Conservation (phyloP, 495 filamentous ascomycete species). For the Aspergillus affinis region DNA sequence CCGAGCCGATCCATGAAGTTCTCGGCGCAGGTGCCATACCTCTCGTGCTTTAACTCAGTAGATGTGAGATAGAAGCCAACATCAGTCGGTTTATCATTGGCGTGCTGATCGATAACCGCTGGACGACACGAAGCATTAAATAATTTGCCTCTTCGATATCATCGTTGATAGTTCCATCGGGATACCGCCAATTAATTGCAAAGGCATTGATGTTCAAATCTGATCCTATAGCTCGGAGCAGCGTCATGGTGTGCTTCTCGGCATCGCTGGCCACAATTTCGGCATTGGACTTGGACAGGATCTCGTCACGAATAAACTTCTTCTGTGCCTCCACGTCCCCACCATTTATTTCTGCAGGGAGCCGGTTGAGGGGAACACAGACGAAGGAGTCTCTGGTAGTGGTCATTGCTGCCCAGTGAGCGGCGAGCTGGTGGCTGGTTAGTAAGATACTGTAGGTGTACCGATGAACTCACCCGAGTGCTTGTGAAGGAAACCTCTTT, state of each 20-base stretch:
- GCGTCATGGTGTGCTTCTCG: constrained; percentile 15
- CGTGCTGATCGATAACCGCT: constrained; percentile 35
- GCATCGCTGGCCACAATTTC: constrained; percentile 34
- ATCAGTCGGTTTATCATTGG: constrained; percentile 33
- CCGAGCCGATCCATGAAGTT: constrained; percentile 41
- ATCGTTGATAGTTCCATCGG: constrained; percentile 35
- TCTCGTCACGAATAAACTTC: no score
- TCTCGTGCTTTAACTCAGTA: constrained; percentile 31
- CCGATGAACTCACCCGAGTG: constrained; percentile 29
- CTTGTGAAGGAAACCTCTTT: constrained; percentile 36
- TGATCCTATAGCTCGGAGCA: constrained; percentile 39
- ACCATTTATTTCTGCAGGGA: no score
- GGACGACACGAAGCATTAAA: constrained; percentile 40
- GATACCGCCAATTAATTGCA: constrained; percentile 32
- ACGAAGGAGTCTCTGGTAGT: constrained; percentile 27
- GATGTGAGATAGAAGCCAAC: constrained; percentile 44
- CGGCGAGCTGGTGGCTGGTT: constrained; percentile 32
- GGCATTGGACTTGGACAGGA: constrained; percentile 34
- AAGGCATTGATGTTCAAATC: constrained; percentile 51
- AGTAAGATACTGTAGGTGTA: constrained; percentile 2
- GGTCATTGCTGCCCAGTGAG: constrained; percentile 40
- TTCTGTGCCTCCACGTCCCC: no score
- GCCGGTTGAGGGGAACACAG: constrained; percentile 42
- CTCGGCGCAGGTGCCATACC: constrained; percentile 41
- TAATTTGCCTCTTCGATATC: constrained; percentile 51